Conservation (phyloP, 2,329 filamentous ascomycete genomes). For the Alternaria sp. region DNA sequence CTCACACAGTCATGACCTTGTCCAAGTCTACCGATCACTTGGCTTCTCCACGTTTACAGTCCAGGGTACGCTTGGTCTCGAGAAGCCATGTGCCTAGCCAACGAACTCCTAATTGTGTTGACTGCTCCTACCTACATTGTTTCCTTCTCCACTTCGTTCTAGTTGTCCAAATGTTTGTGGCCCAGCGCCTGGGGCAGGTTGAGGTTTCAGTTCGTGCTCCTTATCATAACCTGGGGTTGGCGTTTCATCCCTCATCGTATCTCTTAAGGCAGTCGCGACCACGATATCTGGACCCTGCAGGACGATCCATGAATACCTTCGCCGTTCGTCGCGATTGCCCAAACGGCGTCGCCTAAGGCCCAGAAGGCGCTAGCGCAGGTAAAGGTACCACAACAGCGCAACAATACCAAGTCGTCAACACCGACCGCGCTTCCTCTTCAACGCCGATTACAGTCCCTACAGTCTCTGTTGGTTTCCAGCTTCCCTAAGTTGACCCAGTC, state of each 20-base stretch:
- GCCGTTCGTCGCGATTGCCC: constrained; percentile 12
- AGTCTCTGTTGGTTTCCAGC: constrained; percentile 13
- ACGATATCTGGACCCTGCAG: constrained; percentile 5
- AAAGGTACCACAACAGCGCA: constrained; percentile 18
- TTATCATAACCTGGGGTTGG: constrained; percentile 18
- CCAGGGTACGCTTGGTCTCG: background rate
- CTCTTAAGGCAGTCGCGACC: constrained; percentile 18
- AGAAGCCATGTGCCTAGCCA: background rate
- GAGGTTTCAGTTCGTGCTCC: constrained; percentile 28
- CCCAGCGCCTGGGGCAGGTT: constrained; percentile 17
- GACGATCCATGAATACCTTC: constrained; percentile 5
- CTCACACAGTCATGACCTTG: background rate
- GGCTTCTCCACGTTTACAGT: background rate
- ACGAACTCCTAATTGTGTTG: background rate
- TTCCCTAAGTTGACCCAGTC: constrained; percentile 25
- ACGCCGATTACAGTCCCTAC: constrained; percentile 27
- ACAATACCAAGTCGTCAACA: constrained; percentile 13
- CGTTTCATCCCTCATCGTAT: constrained; percentile 26
- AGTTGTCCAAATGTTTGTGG: constrained; percentile 3
- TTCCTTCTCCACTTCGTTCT: background rate
- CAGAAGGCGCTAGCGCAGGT: constrained; percentile 16
- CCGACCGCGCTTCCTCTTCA: constrained; percentile 22
- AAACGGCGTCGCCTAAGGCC: constrained; percentile 19
- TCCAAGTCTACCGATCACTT: background rate
- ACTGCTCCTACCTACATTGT: background rate